phyloP scores from a whole-genome alignment of 2,329 filamentous ascomycete genomes.

The Sporothrix globosa region DNA sequence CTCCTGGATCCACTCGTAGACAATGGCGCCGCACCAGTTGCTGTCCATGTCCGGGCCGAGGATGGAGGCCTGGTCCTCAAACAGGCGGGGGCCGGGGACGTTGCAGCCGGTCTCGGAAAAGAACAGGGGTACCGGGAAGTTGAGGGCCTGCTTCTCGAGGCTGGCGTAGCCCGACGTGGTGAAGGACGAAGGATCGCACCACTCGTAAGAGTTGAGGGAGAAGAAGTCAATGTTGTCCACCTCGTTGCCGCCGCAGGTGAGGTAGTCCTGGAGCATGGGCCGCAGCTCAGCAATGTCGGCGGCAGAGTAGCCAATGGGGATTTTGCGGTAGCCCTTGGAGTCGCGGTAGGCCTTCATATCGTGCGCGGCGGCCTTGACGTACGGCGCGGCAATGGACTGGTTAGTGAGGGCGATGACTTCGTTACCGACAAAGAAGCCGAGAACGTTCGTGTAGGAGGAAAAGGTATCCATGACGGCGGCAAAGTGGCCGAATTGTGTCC shows the following conservation, averaged over 20 bases:
- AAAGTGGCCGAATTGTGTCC: constrained; percentile 70
- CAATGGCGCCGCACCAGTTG: constrained; percentile 74
- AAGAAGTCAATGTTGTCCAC: constrained; percentile 80
- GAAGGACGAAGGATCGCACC: constrained; percentile 67
- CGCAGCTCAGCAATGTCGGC: constrained; percentile 75
- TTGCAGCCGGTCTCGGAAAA: constrained; percentile 91
- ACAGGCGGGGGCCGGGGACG: constrained; percentile 61
- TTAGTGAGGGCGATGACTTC: constrained; percentile 72
- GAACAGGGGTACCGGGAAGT: constrained; percentile 83
- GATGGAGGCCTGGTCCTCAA: constrained; percentile 75
- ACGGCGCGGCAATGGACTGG: constrained; percentile 70
- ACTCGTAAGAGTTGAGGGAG: constrained; percentile 82
- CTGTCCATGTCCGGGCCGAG: constrained; percentile 73
- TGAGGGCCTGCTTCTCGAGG: constrained; percentile 67
- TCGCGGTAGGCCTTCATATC: constrained; percentile 84
- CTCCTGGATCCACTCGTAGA: constrained; percentile 91
- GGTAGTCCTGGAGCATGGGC: constrained; percentile 68
- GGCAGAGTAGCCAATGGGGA: constrained; percentile 85
- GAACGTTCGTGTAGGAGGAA: constrained; percentile 74
- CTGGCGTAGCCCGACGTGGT: constrained; percentile 67
- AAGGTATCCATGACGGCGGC: constrained; percentile 76
- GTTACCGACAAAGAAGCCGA: constrained; percentile 86
- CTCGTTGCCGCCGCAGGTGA: constrained; percentile 73
- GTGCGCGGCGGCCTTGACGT: constrained; percentile 77
- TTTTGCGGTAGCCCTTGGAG: constrained; percentile 73